Evolutionary conservation across 768 basidiomycete species (phyloP), one percentile per base, ranked within the genome.

Genomic region (Kwoniella bestiolae): DNA sequence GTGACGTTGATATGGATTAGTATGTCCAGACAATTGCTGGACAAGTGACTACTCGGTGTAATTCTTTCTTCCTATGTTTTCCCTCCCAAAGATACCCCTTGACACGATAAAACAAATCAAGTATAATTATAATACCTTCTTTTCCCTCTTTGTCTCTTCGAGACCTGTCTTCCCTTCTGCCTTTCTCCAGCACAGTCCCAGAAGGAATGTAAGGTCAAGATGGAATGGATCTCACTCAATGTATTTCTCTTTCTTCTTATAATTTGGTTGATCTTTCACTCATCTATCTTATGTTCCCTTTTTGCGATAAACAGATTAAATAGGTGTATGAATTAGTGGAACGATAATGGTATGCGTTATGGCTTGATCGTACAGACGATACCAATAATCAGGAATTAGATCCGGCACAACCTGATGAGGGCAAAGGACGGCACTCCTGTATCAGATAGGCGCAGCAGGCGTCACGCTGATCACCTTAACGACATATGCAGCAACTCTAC

Each of bases 1-100:
- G 76, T 44, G 79, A 80, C 44, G 79, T 79, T 4, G 75, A 80
- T 50, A 80, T 80, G 79, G 76, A 76, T 26, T 69, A 35, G 21
- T 25, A 14, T 3, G 23, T 55, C 18, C n/a, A 2, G 1, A 31
- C 12, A 51, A n/a, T 4, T 16, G 8, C 38, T 41, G 38, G 38
- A 41, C 8, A 41, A 41, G 18, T 8, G 38, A 41, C 8, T 8
- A 41, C 8, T 18, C 38, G 18, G n/a, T n/a, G n/a, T n/a, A n/a
- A n/a, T n/a, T 41, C 38, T 41, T 41, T 41, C 8, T 41, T 18
- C 38, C 18, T 18, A 8, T 41, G 8, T 41, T 41, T 41, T 41
- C 38, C 18, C 38, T 41, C 8, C 38, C n/a, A 7, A n/a, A 7
- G n/a, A 47, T 25, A 47, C 11, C 46, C n/a, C 46, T 8, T n/a